Conservation (phyloP, 139 green algal species). For the Tetraselmis striata region DNA sequence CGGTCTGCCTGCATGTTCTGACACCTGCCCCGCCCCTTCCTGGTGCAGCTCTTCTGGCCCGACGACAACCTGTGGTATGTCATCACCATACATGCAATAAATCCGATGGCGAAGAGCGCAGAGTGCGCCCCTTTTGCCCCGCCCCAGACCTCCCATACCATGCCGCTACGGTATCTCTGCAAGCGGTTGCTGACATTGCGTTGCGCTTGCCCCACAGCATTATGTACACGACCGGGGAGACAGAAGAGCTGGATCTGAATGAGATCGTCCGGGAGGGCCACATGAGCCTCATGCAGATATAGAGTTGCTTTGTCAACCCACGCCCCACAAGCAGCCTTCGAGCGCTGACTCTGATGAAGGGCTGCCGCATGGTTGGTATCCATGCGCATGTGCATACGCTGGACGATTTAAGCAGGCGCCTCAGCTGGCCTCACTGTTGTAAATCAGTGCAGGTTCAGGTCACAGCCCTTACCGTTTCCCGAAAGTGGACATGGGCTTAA, state of each 20-base stretch:
- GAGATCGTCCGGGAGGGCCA: constrained; percentile 77
- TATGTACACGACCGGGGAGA: constrained; percentile 68
- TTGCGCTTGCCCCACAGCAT: constrained; percentile 27
- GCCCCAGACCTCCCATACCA: neutral
- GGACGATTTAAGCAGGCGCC: too few relatives aligned
- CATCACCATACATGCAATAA: constrained; percentile 24
- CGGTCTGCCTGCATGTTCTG: neutral
- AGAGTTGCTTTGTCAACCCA: too few relatives aligned
- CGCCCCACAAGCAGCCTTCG: too few relatives aligned
- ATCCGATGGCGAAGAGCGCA: neutral
- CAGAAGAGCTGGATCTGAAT: constrained; percentile 73
- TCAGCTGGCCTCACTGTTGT: too few relatives aligned
- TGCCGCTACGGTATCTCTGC: neutral
- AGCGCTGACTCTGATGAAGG: too few relatives aligned
- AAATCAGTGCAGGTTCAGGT: too few relatives aligned
- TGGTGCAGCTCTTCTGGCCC: constrained; percentile 65
- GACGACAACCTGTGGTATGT: constrained; percentile 80
- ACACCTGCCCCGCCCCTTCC: neutral
- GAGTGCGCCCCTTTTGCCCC: neutral
- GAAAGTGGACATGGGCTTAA: too few relatives aligned
- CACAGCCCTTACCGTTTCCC: too few relatives aligned
- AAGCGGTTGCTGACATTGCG: neutral
- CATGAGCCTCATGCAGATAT: constrained; percentile 57
- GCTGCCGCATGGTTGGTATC: too few relatives aligned
- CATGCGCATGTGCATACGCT: too few relatives aligned